Base-by-base conservation (phyloP, 2,329 filamentous ascomycete genomes). In the Madurella mycetomatis region DNA sequence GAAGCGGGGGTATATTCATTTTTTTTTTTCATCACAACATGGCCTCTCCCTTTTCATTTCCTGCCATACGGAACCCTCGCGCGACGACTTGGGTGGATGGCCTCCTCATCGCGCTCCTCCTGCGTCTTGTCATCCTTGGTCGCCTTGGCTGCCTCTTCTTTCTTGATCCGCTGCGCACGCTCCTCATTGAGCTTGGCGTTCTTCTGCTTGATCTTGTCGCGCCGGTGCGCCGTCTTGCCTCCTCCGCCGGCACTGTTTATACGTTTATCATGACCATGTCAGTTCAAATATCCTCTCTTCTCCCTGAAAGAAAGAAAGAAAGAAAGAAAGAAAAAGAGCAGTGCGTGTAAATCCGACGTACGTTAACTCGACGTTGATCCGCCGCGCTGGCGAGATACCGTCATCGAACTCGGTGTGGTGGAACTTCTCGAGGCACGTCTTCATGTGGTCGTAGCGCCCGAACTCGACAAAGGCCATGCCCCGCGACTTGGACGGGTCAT, bases 341-440 rank as follows among this genome's bases (percentile, higher is more conserved):
- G n/a, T n/a, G n/a, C n/a, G n/a, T n/a, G n/a, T n/a, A n/a, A n/a
- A n/a, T 41, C 4, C 25, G 39, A 80, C 85, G 72, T 72, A 90
- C 81, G 91, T 96, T 62, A 97, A 73, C 73, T 96, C 92, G 25
- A 96, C 88, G 68, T 96, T 96, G 65, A 97, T 95, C 72, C 86
- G 88, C 64, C 92, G 79, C 49, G 84, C 74, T 15, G 75, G 69
- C 41, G 73, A 76, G 15, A 72, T 58, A 59, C 76, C 74, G 71
- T 85, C 76, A 68, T 77, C 71, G 68, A 96, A 95, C 60, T 80
- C 79, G 56, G 84, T 87, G 73, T 96, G 92, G 73, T 97, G 92
- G 73, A 92, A 92, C 60, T 90, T 84, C 71, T 92, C 89, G 57
- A 97, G 78, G 67, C 90, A 95, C 32, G 90, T 94, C 77, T 95